A percentile compares a stretch with the other conserved stretches of the same genome.
Conservation (phyloP, 1,284 basidiomycete genomes). For the Melampsora larici-populina region DNA sequence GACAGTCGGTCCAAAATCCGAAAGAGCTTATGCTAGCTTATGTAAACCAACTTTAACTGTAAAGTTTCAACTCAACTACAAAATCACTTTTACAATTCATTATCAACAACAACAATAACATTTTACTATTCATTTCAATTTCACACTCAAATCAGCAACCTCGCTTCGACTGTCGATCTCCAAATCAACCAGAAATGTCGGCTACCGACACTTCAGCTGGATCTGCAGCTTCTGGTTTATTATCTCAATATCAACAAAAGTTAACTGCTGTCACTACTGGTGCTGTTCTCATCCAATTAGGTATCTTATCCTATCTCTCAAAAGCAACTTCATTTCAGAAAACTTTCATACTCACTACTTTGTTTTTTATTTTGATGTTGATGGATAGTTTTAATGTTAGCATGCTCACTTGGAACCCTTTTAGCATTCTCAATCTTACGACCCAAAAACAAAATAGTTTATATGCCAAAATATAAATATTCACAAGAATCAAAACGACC, state of each 20-base stretch:
- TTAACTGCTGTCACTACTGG: slow-evolving; percentile 24
- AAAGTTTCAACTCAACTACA: too few species aligned
- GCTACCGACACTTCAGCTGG: slow-evolving; percentile 30
- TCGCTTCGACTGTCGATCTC: not conserved
- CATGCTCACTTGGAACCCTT: slow-evolving; percentile 59
- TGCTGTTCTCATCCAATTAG: slow-evolving; percentile 35
- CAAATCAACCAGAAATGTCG: slow-evolving; percentile 23
- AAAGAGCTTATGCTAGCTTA: too few species aligned
- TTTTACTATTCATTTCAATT: too few species aligned
- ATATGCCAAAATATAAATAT: slow-evolving; percentile 46
- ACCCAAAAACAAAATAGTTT: slow-evolving; percentile 66
- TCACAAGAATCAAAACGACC: slow-evolving; percentile 18
- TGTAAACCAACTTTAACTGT: too few species aligned
- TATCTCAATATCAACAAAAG: slow-evolving; percentile 40
- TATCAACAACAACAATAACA: too few species aligned
- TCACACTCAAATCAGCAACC: too few species aligned
- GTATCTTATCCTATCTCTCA: not conserved
- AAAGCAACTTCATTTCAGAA: not conserved
- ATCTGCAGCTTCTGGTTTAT: slow-evolving; percentile 31
- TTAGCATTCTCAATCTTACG: slow-evolving; percentile 71
- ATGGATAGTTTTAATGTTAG: slow-evolving; percentile 16
- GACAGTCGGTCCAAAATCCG: too few species aligned
- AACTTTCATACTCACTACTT: not conserved
- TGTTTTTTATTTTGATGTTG: too few species aligned
- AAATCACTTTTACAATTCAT: too few species aligned